These are phyloP conservation scores for Avena atlantica DNA, from an alignment of 176 grass and related monocot genomes.

Conservation along the genomic window DNA sequence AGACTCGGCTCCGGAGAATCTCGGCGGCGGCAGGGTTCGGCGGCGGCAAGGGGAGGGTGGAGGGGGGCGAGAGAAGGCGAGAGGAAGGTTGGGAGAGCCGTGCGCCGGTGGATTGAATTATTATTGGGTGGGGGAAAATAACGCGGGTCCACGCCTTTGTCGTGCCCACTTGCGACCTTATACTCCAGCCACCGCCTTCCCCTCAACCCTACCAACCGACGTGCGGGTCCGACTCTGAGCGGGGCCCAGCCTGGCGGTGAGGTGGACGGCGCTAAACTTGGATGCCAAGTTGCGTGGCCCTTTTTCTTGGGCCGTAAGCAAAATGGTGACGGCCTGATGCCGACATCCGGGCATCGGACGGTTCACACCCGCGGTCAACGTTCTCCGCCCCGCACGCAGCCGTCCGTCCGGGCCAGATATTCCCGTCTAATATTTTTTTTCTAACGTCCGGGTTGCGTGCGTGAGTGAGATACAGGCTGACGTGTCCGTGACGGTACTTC, in stretches of 20 bases:
- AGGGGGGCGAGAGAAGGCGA: background rate
- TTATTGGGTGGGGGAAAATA: conserved; percentile 26
- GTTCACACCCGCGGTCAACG: conserved; percentile 27
- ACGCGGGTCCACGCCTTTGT: conserved; percentile 55
- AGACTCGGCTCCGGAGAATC: background rate
- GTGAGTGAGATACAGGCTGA: background rate
- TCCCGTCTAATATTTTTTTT: background rate
- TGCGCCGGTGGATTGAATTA: conserved; percentile 49
- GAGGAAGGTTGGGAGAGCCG: background rate
- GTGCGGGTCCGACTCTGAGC: rapidly evolving
- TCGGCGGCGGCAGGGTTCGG: background rate
- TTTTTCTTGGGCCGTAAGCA: conserved; percentile 55
- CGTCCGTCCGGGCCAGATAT: conserved; percentile 20
- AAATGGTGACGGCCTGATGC: conserved; percentile 43
- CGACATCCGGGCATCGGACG: conserved; percentile 29
- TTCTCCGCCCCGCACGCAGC: background rate
- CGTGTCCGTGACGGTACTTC: conserved; percentile 31
- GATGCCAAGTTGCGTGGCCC: conserved; percentile 21
- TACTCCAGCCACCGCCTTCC: conserved; percentile 1
- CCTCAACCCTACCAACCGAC: background rate
- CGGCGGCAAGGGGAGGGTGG: background rate
- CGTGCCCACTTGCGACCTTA: conserved; percentile 17
- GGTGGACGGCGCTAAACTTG: conserved; percentile 1
- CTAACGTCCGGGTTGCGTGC: conserved; percentile 38
- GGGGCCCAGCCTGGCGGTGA: background rate